phyloP scores from a whole-genome alignment of 768 basidiomycete species.

The Mycena latifolia region DNA sequence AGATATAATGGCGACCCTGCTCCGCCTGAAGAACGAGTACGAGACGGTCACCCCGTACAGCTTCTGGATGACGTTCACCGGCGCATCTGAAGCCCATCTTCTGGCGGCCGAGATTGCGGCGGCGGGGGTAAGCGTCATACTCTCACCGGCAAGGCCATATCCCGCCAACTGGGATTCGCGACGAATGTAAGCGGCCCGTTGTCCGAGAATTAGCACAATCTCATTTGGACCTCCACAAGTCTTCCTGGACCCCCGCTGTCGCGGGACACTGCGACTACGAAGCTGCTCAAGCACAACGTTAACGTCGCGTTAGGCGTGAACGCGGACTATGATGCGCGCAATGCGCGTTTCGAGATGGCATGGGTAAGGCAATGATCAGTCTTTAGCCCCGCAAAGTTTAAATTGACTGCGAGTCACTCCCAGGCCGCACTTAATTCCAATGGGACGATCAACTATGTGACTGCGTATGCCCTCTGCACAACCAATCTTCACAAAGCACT shows the following conservation, averaged over 20 bases:
- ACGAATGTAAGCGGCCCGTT: slow-evolving; percentile 67
- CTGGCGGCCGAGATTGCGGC: slow-evolving; percentile 72
- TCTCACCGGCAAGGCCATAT: slow-evolving; percentile 72
- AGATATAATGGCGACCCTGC: slow-evolving; percentile 80
- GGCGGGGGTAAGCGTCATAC: slow-evolving; percentile 78
- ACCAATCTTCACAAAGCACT: slow-evolving; percentile 58
- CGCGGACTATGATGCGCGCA: slow-evolving; percentile 74
- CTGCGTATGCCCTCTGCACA: slow-evolving; percentile 55
- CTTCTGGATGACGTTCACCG: slow-evolving; percentile 64
- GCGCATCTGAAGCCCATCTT: slow-evolving; percentile 72
- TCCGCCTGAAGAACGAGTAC: slow-evolving; percentile 69
- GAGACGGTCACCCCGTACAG: slow-evolving; percentile 49
- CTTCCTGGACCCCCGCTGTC: slow-evolving; percentile 79
- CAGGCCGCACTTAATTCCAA: too few relatives aligned
- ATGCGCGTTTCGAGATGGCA: slow-evolving; percentile 74
- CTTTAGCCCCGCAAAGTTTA: too few relatives aligned
- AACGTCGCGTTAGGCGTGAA: slow-evolving; percentile 72
- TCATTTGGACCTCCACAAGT: too few relatives aligned
- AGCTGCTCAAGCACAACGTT: slow-evolving; percentile 70
- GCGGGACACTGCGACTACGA: slow-evolving; percentile 63
- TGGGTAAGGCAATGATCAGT: too few relatives aligned
- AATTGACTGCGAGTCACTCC: too few relatives aligned
- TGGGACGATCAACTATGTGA: slow-evolving; percentile 53
- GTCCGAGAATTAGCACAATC: too few relatives aligned
- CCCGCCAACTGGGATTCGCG: slow-evolving; percentile 74